Evolutionary conservation across 1,284 basidiomycete genomes (phyloP).

Genomic region (Ustilago curta): DNA sequence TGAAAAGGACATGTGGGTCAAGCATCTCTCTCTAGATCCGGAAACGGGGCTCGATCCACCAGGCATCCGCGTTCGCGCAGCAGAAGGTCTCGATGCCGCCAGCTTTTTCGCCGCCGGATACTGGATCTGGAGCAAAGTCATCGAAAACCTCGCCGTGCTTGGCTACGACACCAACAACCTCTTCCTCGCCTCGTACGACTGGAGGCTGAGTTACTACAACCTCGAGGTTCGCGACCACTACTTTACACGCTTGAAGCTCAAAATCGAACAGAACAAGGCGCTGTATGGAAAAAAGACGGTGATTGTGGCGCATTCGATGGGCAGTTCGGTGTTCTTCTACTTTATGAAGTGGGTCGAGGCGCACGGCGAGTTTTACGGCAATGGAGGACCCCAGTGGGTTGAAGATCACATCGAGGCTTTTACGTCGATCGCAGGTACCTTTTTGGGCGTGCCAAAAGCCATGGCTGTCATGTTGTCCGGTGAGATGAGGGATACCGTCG

Average conservation of each 20-base stretch:
- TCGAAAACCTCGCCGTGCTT: slow-evolving; percentile 83
- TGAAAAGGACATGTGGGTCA: slow-evolving; percentile 87
- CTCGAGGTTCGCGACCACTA: slow-evolving; percentile 88
- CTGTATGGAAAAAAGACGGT: slow-evolving; percentile 85
- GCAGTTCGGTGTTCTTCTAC: slow-evolving; percentile 65
- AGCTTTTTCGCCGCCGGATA: slow-evolving; percentile 87
- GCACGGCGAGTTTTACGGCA: slow-evolving; percentile 77
- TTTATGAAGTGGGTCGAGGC: slow-evolving; percentile 92
- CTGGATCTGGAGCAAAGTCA: slow-evolving; percentile 85
- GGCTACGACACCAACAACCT: slow-evolving; percentile 67
- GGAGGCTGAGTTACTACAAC: slow-evolving; percentile 87
- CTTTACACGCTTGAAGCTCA: slow-evolving; percentile 86
- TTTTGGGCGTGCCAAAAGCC: slow-evolving; percentile 84
- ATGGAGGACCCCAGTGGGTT: slow-evolving; percentile 89
- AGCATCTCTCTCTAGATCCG: slow-evolving; percentile 89
- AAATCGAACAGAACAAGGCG: slow-evolving; percentile 83
- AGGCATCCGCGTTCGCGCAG: slow-evolving; percentile 88
- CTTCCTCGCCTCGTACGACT: slow-evolving; percentile 68
- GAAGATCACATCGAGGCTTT: slow-evolving; percentile 75
- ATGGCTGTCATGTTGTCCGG: slow-evolving; percentile 95
- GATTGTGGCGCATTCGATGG: slow-evolving; percentile 79
- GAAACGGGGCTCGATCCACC: slow-evolving; percentile 88
- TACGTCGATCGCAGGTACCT: slow-evolving; percentile 82
- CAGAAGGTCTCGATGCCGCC: slow-evolving; percentile 81
- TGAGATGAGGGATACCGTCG: slow-evolving; percentile 90